These are phyloP conservation scores for slime mould (Dictyostelium discoideum) DNA, from an alignment of 78 protist species.

Conservation along the genomic window DNA sequence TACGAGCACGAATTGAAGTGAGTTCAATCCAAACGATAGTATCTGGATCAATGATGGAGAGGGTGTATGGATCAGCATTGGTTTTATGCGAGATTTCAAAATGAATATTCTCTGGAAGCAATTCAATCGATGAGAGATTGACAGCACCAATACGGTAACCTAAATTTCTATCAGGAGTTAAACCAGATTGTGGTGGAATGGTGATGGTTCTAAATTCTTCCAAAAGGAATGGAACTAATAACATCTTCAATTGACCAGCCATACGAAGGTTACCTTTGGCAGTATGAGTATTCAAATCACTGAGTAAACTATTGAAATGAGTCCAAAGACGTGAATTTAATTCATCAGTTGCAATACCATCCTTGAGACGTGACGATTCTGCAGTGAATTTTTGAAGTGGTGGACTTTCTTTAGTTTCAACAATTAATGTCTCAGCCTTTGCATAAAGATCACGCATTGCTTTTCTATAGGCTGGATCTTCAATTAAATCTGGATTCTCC, in stretches of 20 bases:
- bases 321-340: conserved; percentile 34
- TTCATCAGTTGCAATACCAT: conserved; percentile 52
- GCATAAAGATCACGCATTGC: conserved; percentile 42
- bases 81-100: conserved; percentile 67
- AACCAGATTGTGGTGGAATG: conserved; percentile 46
- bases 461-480: conserved; percentile 70
- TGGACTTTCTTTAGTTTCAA: conserved; percentile 36
- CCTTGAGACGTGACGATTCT: conserved; percentile 37
- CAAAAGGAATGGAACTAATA: conserved; percentile 63
- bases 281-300: conserved; percentile 18
- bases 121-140: conserved; percentile 58
- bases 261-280: neutral
- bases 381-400: conserved; percentile 46
- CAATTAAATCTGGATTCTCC: conserved; percentile 49
- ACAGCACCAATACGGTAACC: conserved; percentile 56
- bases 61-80: conserved; percentile 76
- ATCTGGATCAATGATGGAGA: conserved; percentile 67
- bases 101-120: conserved; percentile 75
- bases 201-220: conserved; percentile 80
- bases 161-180: conserved; percentile 32
- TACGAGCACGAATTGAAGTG: conserved; percentile 62
- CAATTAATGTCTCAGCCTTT: conserved; percentile 9
- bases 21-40: conserved; percentile 73
- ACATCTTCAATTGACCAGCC: conserved; percentile 47
- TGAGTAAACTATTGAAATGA: conserved; percentile 13